phyloP scores from a whole-genome alignment of 75 land plant species.

The Pinus tabuliformis region DNA sequence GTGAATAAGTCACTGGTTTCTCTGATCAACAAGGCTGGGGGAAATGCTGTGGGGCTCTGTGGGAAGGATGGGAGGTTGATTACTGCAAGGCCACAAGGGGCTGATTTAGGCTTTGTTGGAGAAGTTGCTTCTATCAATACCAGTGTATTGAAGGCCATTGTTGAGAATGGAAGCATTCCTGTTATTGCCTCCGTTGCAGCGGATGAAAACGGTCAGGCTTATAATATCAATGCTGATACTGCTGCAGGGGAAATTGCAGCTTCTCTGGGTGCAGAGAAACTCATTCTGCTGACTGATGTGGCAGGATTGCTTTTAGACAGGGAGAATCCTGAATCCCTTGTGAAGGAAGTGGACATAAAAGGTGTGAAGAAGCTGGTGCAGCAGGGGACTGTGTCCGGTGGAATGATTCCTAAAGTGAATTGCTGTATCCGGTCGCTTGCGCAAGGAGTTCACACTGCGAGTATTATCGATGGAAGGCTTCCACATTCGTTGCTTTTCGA shows the following conservation, averaged over 20 bases:
- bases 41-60: slow-evolving; percentile 79
- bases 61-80: slow-evolving; percentile 86
- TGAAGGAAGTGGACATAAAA: slow-evolving; percentile 72
- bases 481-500: slow-evolving; percentile 84
- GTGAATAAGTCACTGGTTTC: slow-evolving; percentile 89
- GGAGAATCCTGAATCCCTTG: slow-evolving; percentile 60
- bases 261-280: slow-evolving; percentile 91
- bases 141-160: slow-evolving; percentile 39
- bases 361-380: slow-evolving; percentile 70
- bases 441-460: slow-evolving; percentile 86
- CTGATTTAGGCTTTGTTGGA: slow-evolving; percentile 81
- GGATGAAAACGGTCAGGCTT: slow-evolving; percentile 68
- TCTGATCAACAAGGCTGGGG: slow-evolving; percentile 82
- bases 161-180: slow-evolving; percentile 61
- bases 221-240: slow-evolving; percentile 93
- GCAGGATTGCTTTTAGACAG: slow-evolving; percentile 66
- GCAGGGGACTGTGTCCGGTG: slow-evolving; percentile 80
- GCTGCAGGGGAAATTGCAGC: slow-evolving; percentile 96
- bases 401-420: slow-evolving; percentile 96
- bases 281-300: slow-evolving; percentile 93
- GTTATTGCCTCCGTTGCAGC: slow-evolving; percentile 95
- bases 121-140: slow-evolving; percentile 74
- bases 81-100: slow-evolving; percentile 72
- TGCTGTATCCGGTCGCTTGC: slow-evolving; percentile 81
- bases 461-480: slow-evolving; percentile 87